Percentiles rank a stretch among this genome's conserved stretches.
phyloP scores from a whole-genome alignment of 2,329 filamentous ascomycete genomes.

The Epichloe aotearoae region DNA sequence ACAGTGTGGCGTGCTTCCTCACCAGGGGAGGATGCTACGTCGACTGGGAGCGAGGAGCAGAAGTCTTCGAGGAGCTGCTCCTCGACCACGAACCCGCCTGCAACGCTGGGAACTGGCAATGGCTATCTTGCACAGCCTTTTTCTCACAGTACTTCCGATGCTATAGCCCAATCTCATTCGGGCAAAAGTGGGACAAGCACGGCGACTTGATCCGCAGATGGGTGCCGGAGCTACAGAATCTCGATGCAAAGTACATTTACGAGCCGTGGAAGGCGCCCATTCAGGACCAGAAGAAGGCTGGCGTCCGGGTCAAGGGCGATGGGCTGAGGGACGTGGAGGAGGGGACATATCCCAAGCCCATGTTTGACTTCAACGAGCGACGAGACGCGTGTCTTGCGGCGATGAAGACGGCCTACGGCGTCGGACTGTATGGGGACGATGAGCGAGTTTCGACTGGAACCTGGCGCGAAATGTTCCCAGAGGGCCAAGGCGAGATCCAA shows the following conservation, averaged over 20 bases:
- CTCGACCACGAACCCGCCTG: constrained; percentile 64
- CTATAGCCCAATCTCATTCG: constrained; percentile 59
- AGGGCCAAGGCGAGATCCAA: constrained; percentile 25
- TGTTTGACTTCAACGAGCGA: constrained; percentile 60
- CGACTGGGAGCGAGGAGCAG: constrained; percentile 65
- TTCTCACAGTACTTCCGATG: constrained; percentile 59
- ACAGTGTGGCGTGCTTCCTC: constrained; percentile 71
- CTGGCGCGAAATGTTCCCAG: constrained; percentile 35
- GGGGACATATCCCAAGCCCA: constrained; percentile 55
- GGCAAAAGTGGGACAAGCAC: constrained; percentile 61
- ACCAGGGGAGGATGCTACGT: constrained; percentile 68
- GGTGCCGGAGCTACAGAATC: constrained; percentile 50
- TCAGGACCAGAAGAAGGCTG: constrained; percentile 54
- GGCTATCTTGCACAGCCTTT: constrained; percentile 64
- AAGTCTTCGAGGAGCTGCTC: constrained; percentile 65
- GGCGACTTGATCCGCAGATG: constrained; percentile 51
- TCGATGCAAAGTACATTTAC: constrained; percentile 60
- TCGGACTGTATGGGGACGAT: constrained; percentile 52
- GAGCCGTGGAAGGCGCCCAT: constrained; percentile 66
- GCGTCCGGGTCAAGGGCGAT: constrained; percentile 46
- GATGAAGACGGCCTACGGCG: constrained; percentile 57
- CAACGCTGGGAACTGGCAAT: constrained; percentile 68
- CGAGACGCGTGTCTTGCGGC: constrained; percentile 49
- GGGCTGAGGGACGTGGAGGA: constrained; percentile 28
- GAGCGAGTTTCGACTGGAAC: constrained; percentile 46